phyloP scores from a whole-genome alignment of 1,139 yeast genomes.

The Pichia terricola region DNA sequence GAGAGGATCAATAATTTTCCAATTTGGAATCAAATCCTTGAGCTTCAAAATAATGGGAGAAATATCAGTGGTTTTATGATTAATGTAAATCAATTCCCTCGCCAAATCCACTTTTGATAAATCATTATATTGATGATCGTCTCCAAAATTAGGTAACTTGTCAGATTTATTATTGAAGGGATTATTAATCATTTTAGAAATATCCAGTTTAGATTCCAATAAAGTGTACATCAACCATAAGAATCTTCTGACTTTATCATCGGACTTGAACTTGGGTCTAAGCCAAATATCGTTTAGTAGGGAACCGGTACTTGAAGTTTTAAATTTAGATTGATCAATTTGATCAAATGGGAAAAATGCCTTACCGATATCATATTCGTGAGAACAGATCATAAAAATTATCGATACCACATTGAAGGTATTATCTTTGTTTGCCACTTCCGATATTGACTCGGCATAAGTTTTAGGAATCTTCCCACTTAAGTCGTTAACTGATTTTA shows the following conservation, averaged over 20 bases:
- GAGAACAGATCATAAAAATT: constrained; percentile 63
- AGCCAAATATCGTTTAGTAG: constrained; percentile 26
- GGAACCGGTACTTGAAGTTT: constrained; percentile 20
- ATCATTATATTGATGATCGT: background rate
- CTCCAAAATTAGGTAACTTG: constrained; percentile 15
- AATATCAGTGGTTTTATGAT: constrained; percentile 4
- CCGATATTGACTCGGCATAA: constrained; percentile 18
- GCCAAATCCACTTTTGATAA: background rate
- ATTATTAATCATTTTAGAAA: constrained; percentile 43
- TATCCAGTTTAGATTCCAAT: constrained; percentile 58
- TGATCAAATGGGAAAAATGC: constrained; percentile 17
- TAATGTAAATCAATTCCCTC: constrained; percentile 3
- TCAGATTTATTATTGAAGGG: constrained; percentile 39
- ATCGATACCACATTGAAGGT: constrained; percentile 51
- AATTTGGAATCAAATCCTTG: constrained; percentile 3
- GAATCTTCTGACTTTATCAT: constrained; percentile 60
- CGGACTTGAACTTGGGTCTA: constrained; percentile 36
- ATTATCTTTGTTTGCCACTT: constrained; percentile 11
- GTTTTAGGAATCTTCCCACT: constrained; percentile 21
- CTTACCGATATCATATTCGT: constrained; percentile 30
- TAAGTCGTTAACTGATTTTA: constrained; percentile 52
- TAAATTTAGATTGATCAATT: constrained; percentile 7
- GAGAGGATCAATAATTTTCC: background rate
- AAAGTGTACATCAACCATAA: constrained; percentile 79
- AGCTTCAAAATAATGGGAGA: constrained; percentile 8